These are phyloP conservation scores for Psilocybe sp. DNA, from an alignment of 768 basidiomycete species.

Conservation along the genomic window DNA sequence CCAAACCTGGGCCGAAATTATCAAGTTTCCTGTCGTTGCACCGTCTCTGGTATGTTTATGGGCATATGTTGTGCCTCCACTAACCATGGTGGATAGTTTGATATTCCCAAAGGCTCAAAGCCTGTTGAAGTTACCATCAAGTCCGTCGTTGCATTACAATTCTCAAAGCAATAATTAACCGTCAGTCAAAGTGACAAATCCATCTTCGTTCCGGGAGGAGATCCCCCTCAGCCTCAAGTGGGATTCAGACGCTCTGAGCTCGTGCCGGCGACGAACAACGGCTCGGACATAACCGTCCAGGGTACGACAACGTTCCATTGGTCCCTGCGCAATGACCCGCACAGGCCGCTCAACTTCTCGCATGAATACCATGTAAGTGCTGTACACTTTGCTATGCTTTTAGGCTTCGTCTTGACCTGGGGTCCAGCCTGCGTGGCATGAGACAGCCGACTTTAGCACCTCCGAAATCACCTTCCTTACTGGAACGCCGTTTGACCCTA, in stretches of 20 bases:
- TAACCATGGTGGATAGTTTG: slow-evolving; percentile 2
- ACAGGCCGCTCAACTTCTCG: slow-evolving; percentile 10
- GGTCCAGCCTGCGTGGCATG: slow-evolving; percentile 12
- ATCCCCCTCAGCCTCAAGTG: slow-evolving; percentile 12
- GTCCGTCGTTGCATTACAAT: neutral
- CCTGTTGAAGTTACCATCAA: slow-evolving; percentile 14
- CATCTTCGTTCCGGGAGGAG: slow-evolving; percentile 11
- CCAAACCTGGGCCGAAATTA: slow-evolving; percentile 13
- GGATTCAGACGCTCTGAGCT: slow-evolving; percentile 14
- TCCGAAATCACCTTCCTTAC: slow-evolving; percentile 13
- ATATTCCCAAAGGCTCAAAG: slow-evolving; percentile 12
- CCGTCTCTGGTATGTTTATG: slow-evolving; percentile 6
- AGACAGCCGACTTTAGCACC: slow-evolving; percentile 14
- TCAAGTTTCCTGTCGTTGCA: slow-evolving; percentile 9
- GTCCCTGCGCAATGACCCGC: slow-evolving; percentile 11
- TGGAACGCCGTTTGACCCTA: slow-evolving; percentile 10
- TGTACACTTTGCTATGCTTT: too few species aligned
- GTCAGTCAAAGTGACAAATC: slow-evolving; percentile 8
- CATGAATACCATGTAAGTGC: slow-evolving; percentile 14
- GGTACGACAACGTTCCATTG: slow-evolving; percentile 14
- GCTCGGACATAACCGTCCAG: slow-evolving; percentile 11
- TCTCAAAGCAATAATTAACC: too few species aligned
- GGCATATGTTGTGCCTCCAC: neutral
- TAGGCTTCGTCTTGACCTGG: too few species aligned
- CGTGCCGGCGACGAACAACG: slow-evolving; percentile 12